Conservation (phyloP, 2,329 filamentous ascomycete species). For the Colletotrichum endophyticum region DNA sequence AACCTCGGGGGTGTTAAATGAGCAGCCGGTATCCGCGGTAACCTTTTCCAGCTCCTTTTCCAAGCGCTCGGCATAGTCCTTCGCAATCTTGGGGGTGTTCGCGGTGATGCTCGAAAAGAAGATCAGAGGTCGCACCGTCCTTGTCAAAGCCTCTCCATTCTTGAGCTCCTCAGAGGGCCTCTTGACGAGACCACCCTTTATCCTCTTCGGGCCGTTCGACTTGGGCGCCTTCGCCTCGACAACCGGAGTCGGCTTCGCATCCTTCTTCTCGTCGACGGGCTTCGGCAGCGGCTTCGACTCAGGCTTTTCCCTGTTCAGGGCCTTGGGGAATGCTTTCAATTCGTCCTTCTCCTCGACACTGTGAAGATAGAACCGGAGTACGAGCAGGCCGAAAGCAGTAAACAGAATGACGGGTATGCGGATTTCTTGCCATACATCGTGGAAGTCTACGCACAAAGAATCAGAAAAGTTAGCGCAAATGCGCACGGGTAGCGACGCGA, state of each 20-base stretch:
- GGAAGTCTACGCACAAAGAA: not conserved
- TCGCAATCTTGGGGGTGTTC: slow-evolving; percentile 77
- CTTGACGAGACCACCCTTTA: slow-evolving; percentile 46
- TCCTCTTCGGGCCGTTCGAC: slow-evolving; percentile 51
- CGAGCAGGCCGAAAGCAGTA: slow-evolving; percentile 6
- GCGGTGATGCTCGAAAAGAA: slow-evolving; percentile 93
- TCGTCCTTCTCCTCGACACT: slow-evolving; percentile 10
- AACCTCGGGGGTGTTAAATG: slow-evolving; percentile 64
- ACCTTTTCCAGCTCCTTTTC: slow-evolving; percentile 57
- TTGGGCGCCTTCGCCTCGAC: slow-evolving; percentile 33
- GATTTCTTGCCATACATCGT: slow-evolving; percentile 22
- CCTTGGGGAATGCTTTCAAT: slow-evolving; percentile 15
- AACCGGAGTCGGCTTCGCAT: slow-evolving; percentile 12
- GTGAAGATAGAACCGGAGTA: slow-evolving; percentile 21
- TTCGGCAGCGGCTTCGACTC: not conserved
- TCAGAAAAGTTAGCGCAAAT: not conserved
- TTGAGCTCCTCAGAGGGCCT: not conserved
- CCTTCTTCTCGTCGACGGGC: slow-evolving; percentile 15
- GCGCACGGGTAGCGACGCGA: not conserved
- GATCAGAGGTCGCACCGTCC: slow-evolving; percentile 72
- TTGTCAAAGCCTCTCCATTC: slow-evolving; percentile 32
- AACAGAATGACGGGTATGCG: slow-evolving; percentile 20
- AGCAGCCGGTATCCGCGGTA: slow-evolving; percentile 34
- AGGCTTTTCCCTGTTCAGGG: slow-evolving; percentile 3
- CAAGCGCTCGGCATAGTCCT: slow-evolving; percentile 64